Evolutionary conservation across 2,329 filamentous ascomycete species (phyloP).

Genomic region (Fusarium tupiense): DNA sequence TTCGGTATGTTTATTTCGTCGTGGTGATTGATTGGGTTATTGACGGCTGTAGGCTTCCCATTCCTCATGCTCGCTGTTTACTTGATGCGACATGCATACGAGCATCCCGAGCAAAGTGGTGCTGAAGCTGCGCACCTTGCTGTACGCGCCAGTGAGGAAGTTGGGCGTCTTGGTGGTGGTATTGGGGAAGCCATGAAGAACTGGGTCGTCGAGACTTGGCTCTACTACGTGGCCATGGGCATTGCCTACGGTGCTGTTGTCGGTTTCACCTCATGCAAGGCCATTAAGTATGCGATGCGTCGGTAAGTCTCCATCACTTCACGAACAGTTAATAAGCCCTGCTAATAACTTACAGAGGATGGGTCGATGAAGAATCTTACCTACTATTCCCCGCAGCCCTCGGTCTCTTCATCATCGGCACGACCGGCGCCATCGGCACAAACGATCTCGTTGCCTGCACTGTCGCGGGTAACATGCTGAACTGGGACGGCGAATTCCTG

Average conservation of each 20-base stretch:
- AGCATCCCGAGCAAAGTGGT: neutral
- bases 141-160: slow-evolving; percentile 43
- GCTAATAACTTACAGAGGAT: slow-evolving; percentile 50
- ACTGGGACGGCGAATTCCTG: slow-evolving; percentile 71
- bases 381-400: slow-evolving; percentile 62
- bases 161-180: slow-evolving; percentile 63
- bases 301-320: slow-evolving; percentile 31
- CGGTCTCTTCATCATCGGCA: slow-evolving; percentile 66
- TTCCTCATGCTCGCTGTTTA: slow-evolving; percentile 58
- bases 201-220: slow-evolving; percentile 68
- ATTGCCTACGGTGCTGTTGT: slow-evolving; percentile 61
- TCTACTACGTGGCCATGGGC: slow-evolving; percentile 67
- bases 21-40: fast-evolving
- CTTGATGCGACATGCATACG: slow-evolving; percentile 14
- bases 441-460: slow-evolving; percentile 71
- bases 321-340: neutral
- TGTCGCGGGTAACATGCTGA: slow-evolving; percentile 66
- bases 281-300: slow-evolving; percentile 55
- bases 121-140: slow-evolving; percentile 11
- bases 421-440: slow-evolving; percentile 65
- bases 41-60: slow-evolving; percentile 52
- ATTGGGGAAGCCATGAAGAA: slow-evolving; percentile 61
- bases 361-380: slow-evolving; percentile 66
- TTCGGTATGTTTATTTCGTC: slow-evolving; percentile 52
- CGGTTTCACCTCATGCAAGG: slow-evolving; percentile 59